Conservation (phyloP, 2,329 filamentous ascomycete species). For the Sporothrix pallida region DNA sequence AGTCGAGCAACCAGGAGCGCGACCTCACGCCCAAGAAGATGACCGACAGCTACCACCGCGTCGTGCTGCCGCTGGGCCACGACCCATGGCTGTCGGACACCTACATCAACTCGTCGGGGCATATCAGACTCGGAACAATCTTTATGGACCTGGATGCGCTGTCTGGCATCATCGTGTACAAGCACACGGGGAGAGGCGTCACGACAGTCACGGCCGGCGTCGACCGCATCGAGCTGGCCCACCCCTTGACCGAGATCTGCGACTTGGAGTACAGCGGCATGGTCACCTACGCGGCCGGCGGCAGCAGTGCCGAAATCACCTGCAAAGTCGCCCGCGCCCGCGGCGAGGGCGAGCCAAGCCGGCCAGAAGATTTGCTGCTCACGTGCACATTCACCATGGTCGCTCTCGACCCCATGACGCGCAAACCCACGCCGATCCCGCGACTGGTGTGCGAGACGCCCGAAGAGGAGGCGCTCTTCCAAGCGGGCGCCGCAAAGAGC, state of each 20-base stretch:
- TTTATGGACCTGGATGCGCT: slow-evolving; percentile 83
- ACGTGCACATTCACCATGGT: slow-evolving; percentile 75
- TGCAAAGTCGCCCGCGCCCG: slow-evolving; percentile 74
- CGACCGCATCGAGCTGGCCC: slow-evolving; percentile 63
- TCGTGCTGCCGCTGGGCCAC: slow-evolving; percentile 69
- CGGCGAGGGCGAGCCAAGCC: slow-evolving; percentile 59
- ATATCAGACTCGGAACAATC: slow-evolving; percentile 74
- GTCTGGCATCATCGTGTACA: slow-evolving; percentile 77
- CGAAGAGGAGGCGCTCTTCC: slow-evolving; percentile 68
- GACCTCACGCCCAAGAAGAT: slow-evolving; percentile 70
- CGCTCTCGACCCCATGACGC: slow-evolving; percentile 70
- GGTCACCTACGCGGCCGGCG: slow-evolving; percentile 71
- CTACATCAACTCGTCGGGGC: slow-evolving; percentile 76
- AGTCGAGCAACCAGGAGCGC: slow-evolving; percentile 49
- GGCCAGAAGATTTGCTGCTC: slow-evolving; percentile 52
- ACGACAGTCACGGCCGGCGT: slow-evolving; percentile 58
- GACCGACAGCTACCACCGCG: slow-evolving; percentile 72
- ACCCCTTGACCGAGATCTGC: slow-evolving; percentile 76
- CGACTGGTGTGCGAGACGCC: slow-evolving; percentile 63
- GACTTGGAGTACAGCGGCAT: slow-evolving; percentile 73
- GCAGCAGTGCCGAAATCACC: slow-evolving; percentile 76
- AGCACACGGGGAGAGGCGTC: slow-evolving; percentile 63
- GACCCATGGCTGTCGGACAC: slow-evolving; percentile 80
- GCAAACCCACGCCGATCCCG: slow-evolving; percentile 65
- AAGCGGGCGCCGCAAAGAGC: slow-evolving; percentile 39